These are phyloP conservation scores for Moesziomyces globuligerus DNA, from an alignment of 1,284 basidiomycete species.

Conservation along the genomic window DNA sequence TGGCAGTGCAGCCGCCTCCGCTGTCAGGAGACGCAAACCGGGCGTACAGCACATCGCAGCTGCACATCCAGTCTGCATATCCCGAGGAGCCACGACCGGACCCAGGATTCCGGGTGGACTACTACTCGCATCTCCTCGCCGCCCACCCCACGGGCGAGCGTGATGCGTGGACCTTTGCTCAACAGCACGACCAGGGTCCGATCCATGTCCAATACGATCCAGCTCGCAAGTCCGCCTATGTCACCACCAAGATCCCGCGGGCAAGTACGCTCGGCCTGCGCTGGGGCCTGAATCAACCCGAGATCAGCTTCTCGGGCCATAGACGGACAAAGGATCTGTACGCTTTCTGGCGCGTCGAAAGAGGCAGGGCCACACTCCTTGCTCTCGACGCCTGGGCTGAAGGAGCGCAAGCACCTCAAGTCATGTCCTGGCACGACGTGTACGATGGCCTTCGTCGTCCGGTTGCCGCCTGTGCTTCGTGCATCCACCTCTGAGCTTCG, in stretches of 20 bases:
- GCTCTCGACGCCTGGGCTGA: neutral
- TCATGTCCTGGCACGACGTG: no score
- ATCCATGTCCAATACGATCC: neutral
- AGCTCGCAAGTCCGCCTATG: neutral
- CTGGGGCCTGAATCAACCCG: neutral
- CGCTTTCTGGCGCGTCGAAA: constrained; percentile 2
- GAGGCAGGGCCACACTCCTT: neutral
- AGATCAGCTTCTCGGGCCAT: neutral
- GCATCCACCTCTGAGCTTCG: no score
- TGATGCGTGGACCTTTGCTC: neutral
- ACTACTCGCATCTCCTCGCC: neutral
- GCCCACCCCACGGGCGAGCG: neutral
- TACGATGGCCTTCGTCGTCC: no score
- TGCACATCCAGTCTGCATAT: neutral
- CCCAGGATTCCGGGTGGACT: neutral
- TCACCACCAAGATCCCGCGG: constrained; percentile 3
- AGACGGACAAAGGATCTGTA: neutral
- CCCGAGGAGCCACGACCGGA: neutral
- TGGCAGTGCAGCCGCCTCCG: neutral
- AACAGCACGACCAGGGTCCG: neutral
- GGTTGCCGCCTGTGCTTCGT: no score
- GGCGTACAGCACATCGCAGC: neutral
- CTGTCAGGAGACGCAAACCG: neutral
- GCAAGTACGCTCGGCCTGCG: neutral
- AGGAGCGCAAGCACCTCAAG: neutral